phyloP scores from a whole-genome alignment of 345 rosid genomes.

The Combretum micranthum region DNA sequence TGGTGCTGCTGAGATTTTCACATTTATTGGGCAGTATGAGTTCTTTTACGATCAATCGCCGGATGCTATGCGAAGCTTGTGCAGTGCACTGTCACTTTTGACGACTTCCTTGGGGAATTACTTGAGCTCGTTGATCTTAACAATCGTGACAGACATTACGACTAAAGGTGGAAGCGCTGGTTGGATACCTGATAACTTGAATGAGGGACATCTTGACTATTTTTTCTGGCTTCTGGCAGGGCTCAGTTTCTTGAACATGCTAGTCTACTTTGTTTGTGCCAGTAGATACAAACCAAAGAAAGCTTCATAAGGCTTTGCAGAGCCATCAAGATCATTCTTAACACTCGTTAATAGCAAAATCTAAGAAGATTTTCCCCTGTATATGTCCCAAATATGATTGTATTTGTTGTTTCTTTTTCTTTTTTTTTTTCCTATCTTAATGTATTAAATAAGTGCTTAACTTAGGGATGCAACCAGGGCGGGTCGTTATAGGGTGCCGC shows the following conservation, averaged over 20 bases:
- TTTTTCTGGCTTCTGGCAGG: conserved; percentile 39
- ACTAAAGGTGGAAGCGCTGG: conserved; percentile 24
- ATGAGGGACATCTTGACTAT: conserved; percentile 39
- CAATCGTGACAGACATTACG: conserved; percentile 23
- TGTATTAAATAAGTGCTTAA: too few species aligned
- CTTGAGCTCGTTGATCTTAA: conserved; percentile 35
- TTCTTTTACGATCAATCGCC: conserved; percentile 29
- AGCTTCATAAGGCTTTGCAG: conserved; percentile 1
- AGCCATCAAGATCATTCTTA: too few species aligned
- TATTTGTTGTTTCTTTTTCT: too few species aligned
- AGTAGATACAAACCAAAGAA: conserved; percentile 26
- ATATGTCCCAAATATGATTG: too few species aligned
- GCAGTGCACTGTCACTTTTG: conserved; percentile 21
- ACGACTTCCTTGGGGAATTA: conserved; percentile 36
- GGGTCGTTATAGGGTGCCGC: too few species aligned
- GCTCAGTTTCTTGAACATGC: conserved; percentile 27
- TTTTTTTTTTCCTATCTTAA: too few species aligned
- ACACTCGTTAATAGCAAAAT: too few species aligned
- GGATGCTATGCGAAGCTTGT: conserved; percentile 24
- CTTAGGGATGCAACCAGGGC: too few species aligned
- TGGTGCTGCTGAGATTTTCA: conserved; percentile 17
- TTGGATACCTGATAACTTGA: conserved; percentile 42
- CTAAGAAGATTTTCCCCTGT: too few species aligned
- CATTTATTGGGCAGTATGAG: conserved; percentile 25
- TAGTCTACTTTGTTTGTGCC: conserved; percentile 27